Base-by-base conservation (phyloP, 164 flowering plant species). In the Chimonanthus praecox region DNA sequence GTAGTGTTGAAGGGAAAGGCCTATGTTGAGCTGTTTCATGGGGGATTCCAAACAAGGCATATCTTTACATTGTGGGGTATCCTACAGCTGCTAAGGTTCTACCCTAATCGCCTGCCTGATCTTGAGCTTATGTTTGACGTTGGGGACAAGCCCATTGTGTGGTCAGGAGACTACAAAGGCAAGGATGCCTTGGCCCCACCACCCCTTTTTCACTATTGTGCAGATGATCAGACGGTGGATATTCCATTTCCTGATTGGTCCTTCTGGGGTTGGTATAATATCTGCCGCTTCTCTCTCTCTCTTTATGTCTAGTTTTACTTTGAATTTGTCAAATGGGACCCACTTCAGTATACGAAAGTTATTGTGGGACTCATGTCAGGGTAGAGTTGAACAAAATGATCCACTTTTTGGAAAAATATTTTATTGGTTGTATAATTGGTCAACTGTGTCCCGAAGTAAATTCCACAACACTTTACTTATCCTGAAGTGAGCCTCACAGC, bases 201-300 rank as follows among this genome's bases (percentile, higher is more conserved):
- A 1, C 83, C 88, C 0, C 18, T 83, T 13, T 87, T 87, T 69
- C 80, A 74, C 2, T 87, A 87, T 65, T 85, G 87, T 47, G 79
- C 69, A 1, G 67, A 81, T 11, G 76, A 79, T 1, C 5, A 5
- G 3, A 63, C 82, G 0, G 18, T 81, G 67, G 86, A 80, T 54
- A 81, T 85, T n/a, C 81, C 80, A 13, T 87, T 87, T 67, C 90
- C 90, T 3, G 90, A 87, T 69, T 87, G 90, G 90, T 75, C 88
- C 74, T 91, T 88, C 78, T 91, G 96, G 96, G 96, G 93, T 66
- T 89, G 96, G 96, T 91, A 85, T 81, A 58, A 16, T 47, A 54
- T 9, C 74, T 65, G 2, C 6, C 18, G 16, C 68, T 46, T 3
- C 4, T 10, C 11, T 66, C 45, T 18, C 20, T 66, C 11, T 6